Percentiles rank a stretch among this genome's conserved stretches.
phyloP scores from a whole-genome alignment of 2,329 filamentous ascomycete genomes.

The Penicillium sp. region DNA sequence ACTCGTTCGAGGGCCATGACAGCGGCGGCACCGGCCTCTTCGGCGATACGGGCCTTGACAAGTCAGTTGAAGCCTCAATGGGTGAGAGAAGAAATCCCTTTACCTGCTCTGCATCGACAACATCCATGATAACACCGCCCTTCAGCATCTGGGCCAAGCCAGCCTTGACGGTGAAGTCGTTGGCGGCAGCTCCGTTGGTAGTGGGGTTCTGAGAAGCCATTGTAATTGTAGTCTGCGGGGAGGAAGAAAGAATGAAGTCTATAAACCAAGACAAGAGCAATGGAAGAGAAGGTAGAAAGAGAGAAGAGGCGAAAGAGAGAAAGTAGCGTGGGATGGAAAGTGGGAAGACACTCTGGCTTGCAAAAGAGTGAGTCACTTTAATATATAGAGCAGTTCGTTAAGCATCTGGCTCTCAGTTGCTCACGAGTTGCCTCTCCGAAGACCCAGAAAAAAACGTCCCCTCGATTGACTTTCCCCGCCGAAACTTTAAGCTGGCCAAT shows the following conservation, averaged over 20 bases:
- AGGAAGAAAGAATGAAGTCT: conserved; percentile 11
- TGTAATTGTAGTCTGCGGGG: conserved; percentile 20
- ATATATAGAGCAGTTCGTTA: neutral
- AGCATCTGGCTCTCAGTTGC: neutral
- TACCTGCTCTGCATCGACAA: conserved; percentile 85
- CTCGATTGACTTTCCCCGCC: conserved; percentile 6
- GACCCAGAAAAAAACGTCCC: conserved; percentile 8
- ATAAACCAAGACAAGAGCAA: conserved; percentile 9
- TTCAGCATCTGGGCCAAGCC: conserved; percentile 98
- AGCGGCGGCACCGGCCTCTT: conserved; percentile 92
- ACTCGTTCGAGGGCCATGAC: conserved; percentile 99
- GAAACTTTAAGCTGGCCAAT: conserved; percentile 8
- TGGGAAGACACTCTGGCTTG: neutral
- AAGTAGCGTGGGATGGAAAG: neutral
- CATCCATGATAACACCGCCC: conserved; percentile 99
- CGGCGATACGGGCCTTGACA: conserved; percentile 83
- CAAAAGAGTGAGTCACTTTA: conserved; percentile 27
- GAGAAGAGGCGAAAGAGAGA: conserved; percentile 16
- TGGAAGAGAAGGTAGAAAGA: conserved; percentile 8
- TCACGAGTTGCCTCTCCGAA: conserved; percentile 3
- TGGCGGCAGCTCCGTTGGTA: conserved; percentile 44
- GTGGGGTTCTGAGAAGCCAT: conserved; percentile 41
- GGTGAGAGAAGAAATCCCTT: conserved; percentile 20
- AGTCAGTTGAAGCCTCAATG: conserved; percentile 1
- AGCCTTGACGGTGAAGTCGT: conserved; percentile 86